Evolutionary conservation across 495 filamentous ascomycete genomes (phyloP).

Genomic region (Niebla homalea): DNA sequence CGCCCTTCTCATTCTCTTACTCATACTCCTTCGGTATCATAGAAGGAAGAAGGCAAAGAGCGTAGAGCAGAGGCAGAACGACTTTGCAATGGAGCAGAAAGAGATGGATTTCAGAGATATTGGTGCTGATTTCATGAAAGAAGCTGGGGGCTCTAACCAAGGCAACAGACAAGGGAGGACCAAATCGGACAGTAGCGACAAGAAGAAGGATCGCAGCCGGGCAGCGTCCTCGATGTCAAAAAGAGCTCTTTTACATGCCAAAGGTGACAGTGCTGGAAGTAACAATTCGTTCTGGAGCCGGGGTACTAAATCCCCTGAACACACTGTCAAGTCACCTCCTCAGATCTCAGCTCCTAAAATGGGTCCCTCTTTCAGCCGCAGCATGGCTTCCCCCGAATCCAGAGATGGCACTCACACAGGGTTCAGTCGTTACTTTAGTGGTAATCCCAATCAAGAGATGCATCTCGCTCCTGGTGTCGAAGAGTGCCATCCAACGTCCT

Average conservation of each 20-base stretch:
- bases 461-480: slow-evolving; percentile 11
- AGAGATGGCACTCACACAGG: slow-evolving; percentile 38
- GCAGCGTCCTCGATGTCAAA: slow-evolving; percentile 16
- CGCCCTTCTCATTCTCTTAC: slow-evolving; percentile 50
- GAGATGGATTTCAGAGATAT: slow-evolving; percentile 53
- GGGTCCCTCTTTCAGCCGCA: slow-evolving; percentile 1
- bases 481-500: slow-evolving; percentile 12
- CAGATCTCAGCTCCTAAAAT: slow-evolving; percentile 17
- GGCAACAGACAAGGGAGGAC: slow-evolving; percentile 24
- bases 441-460: slow-evolving; percentile 34
- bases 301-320: slow-evolving; percentile 10
- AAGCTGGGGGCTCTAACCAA: slow-evolving; percentile 32
- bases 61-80: slow-evolving; percentile 39
- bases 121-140: slow-evolving; percentile 41
- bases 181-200: slow-evolving; percentile 4
- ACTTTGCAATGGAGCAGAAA: slow-evolving; percentile 38
- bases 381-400: slow-evolving; percentile 13
- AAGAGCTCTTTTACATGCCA: slow-evolving; percentile 13
- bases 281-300: slow-evolving; percentile 17
- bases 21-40: slow-evolving; percentile 55
- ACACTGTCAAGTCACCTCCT: slow-evolving; percentile 7
- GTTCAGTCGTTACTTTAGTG: slow-evolving; percentile 48
- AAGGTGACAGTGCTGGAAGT: slow-evolving; percentile 14
- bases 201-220: slow-evolving; percentile 7
- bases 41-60: slow-evolving; percentile 36